Evolutionary conservation across 257 asterid species (phyloP).

Genomic region (Orobanche coerulescens): DNA sequence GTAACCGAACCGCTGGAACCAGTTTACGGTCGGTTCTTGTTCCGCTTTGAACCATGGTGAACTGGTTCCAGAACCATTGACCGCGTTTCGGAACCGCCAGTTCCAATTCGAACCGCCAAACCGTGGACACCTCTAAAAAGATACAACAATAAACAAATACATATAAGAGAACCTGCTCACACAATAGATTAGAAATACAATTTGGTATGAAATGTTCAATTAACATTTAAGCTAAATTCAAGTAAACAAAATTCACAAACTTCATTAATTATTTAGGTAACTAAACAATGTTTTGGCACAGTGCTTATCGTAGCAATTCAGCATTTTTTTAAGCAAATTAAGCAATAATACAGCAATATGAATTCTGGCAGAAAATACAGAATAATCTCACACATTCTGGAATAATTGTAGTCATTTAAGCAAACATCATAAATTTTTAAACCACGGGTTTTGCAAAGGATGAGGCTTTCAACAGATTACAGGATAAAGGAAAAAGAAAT

Average conservation of each 20-base stretch:
- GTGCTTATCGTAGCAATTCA: too few relatives aligned
- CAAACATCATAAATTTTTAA: background rate
- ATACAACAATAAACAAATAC: background rate
- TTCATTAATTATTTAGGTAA: background rate
- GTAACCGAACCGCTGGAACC: too few relatives aligned
- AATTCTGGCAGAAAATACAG: background rate
- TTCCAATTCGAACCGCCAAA: too few relatives aligned
- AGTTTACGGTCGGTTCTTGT: too few relatives aligned
- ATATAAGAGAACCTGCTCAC: background rate
- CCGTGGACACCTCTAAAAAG: too few relatives aligned
- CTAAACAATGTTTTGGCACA: constrained; percentile 3
- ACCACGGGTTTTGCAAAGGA: background rate
- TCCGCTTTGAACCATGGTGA: too few relatives aligned
- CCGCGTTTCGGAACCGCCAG: too few relatives aligned
- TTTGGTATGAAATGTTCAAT: background rate
- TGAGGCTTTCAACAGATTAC: background rate
- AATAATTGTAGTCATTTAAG: background rate
- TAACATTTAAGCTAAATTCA: background rate
- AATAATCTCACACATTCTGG: background rate
- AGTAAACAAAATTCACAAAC: background rate
- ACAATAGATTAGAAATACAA: background rate
- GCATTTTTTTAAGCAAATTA: background rate
- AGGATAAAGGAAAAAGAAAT: background rate
- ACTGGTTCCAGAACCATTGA: too few relatives aligned
- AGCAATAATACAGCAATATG: background rate